phyloP scores from a whole-genome alignment of 345 rosid genomes.

The Populus deltoides region DNA sequence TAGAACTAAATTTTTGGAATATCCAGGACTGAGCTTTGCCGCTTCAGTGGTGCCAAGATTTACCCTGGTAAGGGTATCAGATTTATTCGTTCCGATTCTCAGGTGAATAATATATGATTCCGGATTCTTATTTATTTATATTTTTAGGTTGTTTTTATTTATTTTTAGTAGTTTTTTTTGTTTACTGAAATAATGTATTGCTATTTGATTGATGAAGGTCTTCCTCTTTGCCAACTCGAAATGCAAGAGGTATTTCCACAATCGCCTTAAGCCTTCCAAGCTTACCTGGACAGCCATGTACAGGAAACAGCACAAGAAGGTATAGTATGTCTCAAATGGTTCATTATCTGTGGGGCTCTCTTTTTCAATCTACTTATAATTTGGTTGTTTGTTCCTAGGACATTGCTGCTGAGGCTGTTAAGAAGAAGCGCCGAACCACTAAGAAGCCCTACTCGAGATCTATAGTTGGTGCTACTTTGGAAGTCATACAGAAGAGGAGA shows the following conservation, averaged over 20 bases:
- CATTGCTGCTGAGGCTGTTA: conserved; percentile 53
- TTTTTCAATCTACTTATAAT: neutral
- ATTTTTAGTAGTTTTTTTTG: neutral
- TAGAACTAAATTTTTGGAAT: neutral
- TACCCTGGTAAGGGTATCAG: conserved; percentile 71
- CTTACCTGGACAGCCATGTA: conserved; percentile 77
- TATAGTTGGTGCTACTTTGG: conserved; percentile 68
- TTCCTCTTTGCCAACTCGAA: conserved; percentile 85
- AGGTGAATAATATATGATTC: conserved; percentile 29
- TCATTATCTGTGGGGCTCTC: neutral
- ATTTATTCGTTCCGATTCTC: conserved; percentile 69
- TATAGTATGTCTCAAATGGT: neutral
- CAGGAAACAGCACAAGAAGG: conserved; percentile 73
- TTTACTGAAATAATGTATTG: neutral
- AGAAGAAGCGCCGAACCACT: conserved; percentile 51
- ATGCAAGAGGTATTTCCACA: conserved; percentile 91
- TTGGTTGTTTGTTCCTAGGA: conserved; percentile 29
- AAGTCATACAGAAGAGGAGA: conserved; percentile 60
- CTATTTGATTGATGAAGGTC: conserved; percentile 41
- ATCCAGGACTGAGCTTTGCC: conserved; percentile 62
- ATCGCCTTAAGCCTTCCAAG: conserved; percentile 83
- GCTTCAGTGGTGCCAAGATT: conserved; percentile 70
- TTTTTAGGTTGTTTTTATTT: neutral
- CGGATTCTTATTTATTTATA: too few species aligned
- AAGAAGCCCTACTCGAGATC: conserved; percentile 73